Evolutionary conservation across 2,329 filamentous ascomycete species (phyloP).

Genomic region (Raffaelea albimanens): DNA sequence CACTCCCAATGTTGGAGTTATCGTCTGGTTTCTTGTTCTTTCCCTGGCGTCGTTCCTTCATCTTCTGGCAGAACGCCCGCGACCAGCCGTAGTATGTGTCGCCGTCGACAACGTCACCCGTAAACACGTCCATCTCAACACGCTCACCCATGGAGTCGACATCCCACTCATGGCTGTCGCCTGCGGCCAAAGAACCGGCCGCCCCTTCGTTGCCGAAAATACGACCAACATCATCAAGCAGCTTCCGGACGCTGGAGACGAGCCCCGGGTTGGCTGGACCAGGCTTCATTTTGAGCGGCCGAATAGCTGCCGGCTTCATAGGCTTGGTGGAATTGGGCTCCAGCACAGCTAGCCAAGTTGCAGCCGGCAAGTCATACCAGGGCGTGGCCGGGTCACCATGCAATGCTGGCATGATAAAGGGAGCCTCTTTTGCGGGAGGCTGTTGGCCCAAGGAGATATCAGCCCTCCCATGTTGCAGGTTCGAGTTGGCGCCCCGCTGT

Average conservation of each 20-base stretch:
- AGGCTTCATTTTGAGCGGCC: constrained; percentile 59
- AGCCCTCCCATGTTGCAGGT: background rate
- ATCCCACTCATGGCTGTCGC: constrained; percentile 14
- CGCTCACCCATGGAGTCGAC: constrained; percentile 68
- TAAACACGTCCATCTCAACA: constrained; percentile 55
- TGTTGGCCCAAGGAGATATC: background rate
- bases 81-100: constrained; percentile 90
- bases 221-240: constrained; percentile 60
- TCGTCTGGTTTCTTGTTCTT: background rate
- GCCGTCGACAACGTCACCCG: constrained; percentile 52
- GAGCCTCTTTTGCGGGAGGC: constrained; percentile 39
- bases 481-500: constrained; percentile 5
- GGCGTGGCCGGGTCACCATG: constrained; percentile 67
- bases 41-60: constrained; percentile 48
- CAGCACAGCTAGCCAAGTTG: constrained; percentile 70
- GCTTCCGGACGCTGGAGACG: constrained; percentile 56
- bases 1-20: background rate
- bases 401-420: constrained; percentile 62
- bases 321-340: constrained; percentile 65
- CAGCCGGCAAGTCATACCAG: constrained; percentile 76
- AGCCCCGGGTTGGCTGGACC: constrained; percentile 61
- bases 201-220: constrained; percentile 48
- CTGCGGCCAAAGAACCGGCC: constrained; percentile 32
- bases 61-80: constrained; percentile 66
- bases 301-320: constrained; percentile 62